These are phyloP conservation scores for Populus euphratica DNA, from an alignment of 345 rosid species.

Conservation along the genomic window DNA sequence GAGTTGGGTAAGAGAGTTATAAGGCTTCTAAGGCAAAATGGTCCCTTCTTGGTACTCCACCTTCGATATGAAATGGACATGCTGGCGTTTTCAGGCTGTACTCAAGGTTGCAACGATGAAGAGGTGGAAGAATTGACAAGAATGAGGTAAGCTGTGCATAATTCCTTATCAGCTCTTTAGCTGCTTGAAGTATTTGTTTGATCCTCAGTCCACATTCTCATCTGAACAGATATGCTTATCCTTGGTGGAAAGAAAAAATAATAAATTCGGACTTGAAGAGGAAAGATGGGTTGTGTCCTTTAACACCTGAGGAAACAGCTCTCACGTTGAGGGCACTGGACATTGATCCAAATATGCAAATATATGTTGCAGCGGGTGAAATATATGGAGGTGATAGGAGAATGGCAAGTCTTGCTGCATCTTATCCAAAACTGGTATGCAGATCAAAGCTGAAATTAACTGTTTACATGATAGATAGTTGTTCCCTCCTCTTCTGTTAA, in stretches of 20 bases:
- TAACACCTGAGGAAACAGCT: constrained; percentile 87
- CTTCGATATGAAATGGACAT: constrained; percentile 99
- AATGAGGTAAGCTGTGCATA: constrained; percentile 62
- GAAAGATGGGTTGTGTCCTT: constrained; percentile 82
- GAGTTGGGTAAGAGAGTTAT: constrained; percentile 80
- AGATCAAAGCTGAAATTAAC: constrained; percentile 13
- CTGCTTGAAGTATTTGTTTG: constrained; percentile 3
- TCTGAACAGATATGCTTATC: constrained; percentile 73
- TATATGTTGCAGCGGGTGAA: constrained; percentile 83
- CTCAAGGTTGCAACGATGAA: constrained; percentile 79
- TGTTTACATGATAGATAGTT: constrained; percentile 1
- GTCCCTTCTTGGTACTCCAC: constrained; percentile 87
- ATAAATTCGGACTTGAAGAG: constrained; percentile 76
- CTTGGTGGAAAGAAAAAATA: constrained; percentile 92
- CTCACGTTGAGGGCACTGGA: constrained; percentile 68
- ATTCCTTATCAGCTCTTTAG: neutral
- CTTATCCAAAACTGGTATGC: constrained; percentile 73
- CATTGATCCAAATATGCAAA: constrained; percentile 64
- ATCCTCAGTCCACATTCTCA: neutral
- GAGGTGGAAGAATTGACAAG: constrained; percentile 93
- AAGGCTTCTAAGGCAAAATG: constrained; percentile 68
- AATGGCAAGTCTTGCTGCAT: constrained; percentile 61
- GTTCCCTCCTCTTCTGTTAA: neutral
- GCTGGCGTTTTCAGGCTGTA: constrained; percentile 97
- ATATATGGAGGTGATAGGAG: constrained; percentile 71